Percentiles rank a stretch among this genome's conserved stretches.
These are phyloP conservation scores for Penicillium pancosmium DNA, from an alignment of 495 filamentous ascomycete species.

Conservation along the genomic window DNA sequence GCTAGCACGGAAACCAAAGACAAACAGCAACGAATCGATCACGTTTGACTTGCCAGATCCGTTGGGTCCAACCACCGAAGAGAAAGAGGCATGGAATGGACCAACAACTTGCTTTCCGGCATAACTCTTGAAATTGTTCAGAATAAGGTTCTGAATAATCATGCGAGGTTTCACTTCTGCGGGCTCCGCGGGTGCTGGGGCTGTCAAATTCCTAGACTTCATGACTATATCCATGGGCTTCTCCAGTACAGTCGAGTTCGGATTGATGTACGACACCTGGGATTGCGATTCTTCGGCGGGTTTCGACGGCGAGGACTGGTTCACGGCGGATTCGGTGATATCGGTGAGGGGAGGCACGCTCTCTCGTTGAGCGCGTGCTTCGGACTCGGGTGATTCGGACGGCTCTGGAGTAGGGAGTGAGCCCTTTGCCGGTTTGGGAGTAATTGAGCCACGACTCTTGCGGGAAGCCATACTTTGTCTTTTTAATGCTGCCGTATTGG, in stretches of 20 bases:
- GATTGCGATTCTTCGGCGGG: conserved; percentile 42
- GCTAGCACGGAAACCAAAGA: conserved; percentile 97
- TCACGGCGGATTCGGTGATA: conserved; percentile 72
- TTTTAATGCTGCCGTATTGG: conserved; percentile 63
- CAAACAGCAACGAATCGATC: conserved; percentile 95
- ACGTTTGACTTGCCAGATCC: conserved; percentile 99
- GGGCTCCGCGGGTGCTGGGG: conserved; percentile 66
- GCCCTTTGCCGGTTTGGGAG: conserved; percentile 46
- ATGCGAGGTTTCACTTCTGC: conserved; percentile 78
- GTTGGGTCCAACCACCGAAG: conserved; percentile 97
- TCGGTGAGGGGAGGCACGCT: conserved; percentile 71
- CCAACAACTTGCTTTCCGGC: conserved; percentile 93
- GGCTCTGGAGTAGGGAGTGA: conserved; percentile 64
- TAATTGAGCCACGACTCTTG: conserved; percentile 53
- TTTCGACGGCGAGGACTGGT: conserved; percentile 53
- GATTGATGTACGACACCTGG: conserved; percentile 66
- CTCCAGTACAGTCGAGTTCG: conserved; percentile 75
- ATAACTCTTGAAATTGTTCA: conserved; percentile 98
- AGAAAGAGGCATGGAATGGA: conserved; percentile 95
- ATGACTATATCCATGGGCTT: conserved; percentile 94
- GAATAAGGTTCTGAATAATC: conserved; percentile 85
- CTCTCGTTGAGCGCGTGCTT: conserved; percentile 50
- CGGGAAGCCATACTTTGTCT: conserved; percentile 68
- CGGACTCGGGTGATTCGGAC: conserved; percentile 54
- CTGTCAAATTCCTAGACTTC: conserved; percentile 74